Conservation (phyloP, 176 grass and related monocot genomes). For the Phoenix dactylifera region DNA sequence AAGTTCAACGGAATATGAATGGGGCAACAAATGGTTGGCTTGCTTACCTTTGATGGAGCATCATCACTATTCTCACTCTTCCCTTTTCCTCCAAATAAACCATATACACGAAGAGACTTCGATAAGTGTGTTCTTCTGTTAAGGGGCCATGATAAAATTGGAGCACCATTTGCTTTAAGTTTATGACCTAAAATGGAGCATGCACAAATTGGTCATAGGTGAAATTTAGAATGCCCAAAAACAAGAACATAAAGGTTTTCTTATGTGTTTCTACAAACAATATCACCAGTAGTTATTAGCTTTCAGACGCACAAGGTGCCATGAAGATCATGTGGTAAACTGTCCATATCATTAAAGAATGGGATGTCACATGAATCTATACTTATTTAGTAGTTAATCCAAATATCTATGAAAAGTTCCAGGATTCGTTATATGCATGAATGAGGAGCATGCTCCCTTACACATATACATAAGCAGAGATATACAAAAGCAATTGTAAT, state of each 20-base stretch:
- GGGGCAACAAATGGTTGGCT: conserved; percentile 11
- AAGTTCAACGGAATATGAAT: conserved; percentile 8
- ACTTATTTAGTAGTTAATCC: too few relatives aligned
- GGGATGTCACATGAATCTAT: too few relatives aligned
- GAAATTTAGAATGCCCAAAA: neutral
- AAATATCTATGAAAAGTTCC: too few relatives aligned
- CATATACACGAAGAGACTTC: conserved; percentile 56
- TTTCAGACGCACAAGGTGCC: too few relatives aligned
- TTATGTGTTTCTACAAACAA: conserved; percentile 1
- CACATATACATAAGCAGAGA: too few relatives aligned
- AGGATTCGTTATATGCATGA: too few relatives aligned
- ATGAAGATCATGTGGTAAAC: too few relatives aligned
- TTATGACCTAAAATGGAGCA: conserved; percentile 50
- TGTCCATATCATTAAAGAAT: too few relatives aligned
- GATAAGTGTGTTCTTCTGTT: conserved; percentile 31
- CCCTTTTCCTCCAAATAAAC: conserved; percentile 92
- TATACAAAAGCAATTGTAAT: too few relatives aligned
- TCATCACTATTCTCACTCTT: conserved; percentile 74
- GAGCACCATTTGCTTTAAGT: conserved; percentile 27
- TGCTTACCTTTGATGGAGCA: conserved; percentile 61
- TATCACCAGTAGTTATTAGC: neutral
- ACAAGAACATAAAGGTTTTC: neutral
- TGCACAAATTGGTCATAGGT: conserved; percentile 9
- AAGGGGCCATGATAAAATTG: conserved; percentile 37
- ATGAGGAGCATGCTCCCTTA: too few relatives aligned